Evolutionary conservation across 2,329 filamentous ascomycete genomes (phyloP), one percentile per base, ranked within the genome.

Genomic region (Aaosphaeria arxii): DNA sequence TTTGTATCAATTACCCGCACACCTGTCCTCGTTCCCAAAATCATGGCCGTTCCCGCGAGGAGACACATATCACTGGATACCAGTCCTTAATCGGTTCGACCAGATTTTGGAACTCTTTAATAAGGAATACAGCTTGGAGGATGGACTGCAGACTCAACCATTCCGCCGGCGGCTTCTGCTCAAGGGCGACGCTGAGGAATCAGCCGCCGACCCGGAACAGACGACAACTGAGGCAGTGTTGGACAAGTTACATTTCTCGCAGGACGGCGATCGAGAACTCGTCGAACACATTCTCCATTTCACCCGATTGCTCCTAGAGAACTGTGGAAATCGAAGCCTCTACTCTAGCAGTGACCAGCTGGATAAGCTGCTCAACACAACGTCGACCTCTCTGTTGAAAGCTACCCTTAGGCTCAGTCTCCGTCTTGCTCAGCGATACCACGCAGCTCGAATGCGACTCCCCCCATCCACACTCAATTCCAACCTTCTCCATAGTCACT

Each of bases 41-140:
- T 80, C 86, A 80, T 99, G 94, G 94, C 91, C 91, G 2, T 95
- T 97, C 64, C 92, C 92, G 36, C 84, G 92, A 69, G 95, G 94
- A 51, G 94, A 99, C 69, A 77, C 97, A 30, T 97, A 97, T 69
- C 92, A 99, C 77, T 99, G 95, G 95, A 96, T 99, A 57, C 86
- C 89, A 30, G 81, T 96, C 28, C 75, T 99, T 51, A 95, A 99
- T 71, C 86, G 91, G 49, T 97, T 99, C 71, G 94, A 99, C 71
- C 83, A 82, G 63, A 85, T 97, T 55, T 76, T 99, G 38, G 89
- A 95, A 60, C 77, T 83, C 36, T 91, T 95, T 68, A 90, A 86
- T 70, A 79, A 82, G 48, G 85, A 84, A 55, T 99, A 99, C 74
- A 84, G 84, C 52, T 77, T 99, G 47, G 83, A 84, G 52, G 81